Evolutionary conservation across 75 land plant species (phyloP), one percentile per base, ranked within the genome.

Genomic region (Chamaecyparis obtusa): DNA sequence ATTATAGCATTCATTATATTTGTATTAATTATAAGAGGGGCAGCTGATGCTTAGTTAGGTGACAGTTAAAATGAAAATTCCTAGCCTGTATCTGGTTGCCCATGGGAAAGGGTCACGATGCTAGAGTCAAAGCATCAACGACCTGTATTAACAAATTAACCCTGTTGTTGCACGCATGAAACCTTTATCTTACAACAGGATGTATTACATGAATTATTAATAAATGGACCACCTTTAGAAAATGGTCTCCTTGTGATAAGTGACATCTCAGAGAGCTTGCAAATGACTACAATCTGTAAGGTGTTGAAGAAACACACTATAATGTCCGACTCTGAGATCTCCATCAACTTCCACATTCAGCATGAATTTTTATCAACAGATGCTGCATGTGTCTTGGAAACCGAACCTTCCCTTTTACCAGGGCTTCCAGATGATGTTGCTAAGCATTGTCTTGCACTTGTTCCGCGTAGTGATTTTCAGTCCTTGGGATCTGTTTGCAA

Each of bases 371-470:
- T 57, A 60, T 55, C 79, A 80, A 21, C 46, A 39, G 21, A 81
- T 83, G 35, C 16, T 35, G 64, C 83, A 87, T 75, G 27, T 54
- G 44, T 17, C 51, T n/a, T 15, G 87, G 89, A 89, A 32, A 10
- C 5, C 36, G 69, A 88, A 51, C 71, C 87, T 75, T 74, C 92
- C 21, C 72, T 97, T 78, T 86, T 97, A 21, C 95, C 97, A 55
- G 97, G 99, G 27, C 90, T 97, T n/a, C 97, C 99, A 15, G 94
- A 97, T 89, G 99, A 97, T 89, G 92, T 97, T 72, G 92, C 97
- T 7, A 94, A 91, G 86, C 71, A 86, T 35, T 94, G 95, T 86
- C 91, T 97, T 80, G 95, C 96, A 44, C 90, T 93, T 49, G 93
- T 94, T 41, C 96, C 96, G 19, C 92, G 97, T 49, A 48, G 88